Base-by-base conservation (phyloP, 208 protist species). In the Trypanosomatidae sp. region DNA sequence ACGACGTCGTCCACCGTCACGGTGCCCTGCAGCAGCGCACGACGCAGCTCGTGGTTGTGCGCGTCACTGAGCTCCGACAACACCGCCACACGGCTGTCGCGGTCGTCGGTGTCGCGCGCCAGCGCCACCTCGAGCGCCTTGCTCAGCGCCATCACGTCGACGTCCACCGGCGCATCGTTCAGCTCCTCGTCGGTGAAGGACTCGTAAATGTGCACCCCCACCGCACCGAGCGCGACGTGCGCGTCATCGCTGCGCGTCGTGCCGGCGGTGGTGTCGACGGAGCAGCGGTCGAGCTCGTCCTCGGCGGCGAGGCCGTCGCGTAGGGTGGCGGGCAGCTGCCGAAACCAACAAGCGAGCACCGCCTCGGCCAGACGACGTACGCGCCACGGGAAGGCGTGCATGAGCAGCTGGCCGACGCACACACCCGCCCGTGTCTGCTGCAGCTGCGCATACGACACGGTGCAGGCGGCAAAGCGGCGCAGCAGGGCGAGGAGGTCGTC, bases 301-400 rank as follows among this genome's bases (percentile, higher is more conserved):
- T 70, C 43, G 18, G 47, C 42, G 2, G 47, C 38, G 21, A 91
- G 48, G 21, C 57, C 47, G 22, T 58, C 11, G 73, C 68, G 62
- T 20, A 60, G 61, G 7, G 25, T 46, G 11, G 45, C 21, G 2
- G 76, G 76, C 8, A 91, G 52, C 11, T 63, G 56, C 42, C 48
- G 45, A 41, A 87, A 87, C 82, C 82, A 91, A 56, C 71, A 87
- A n/a, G 42, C 47, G 1, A 82, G 40, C 54, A 87, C 82, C 3
- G 70, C 76, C 28, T 66, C 27, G 0, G 82, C 66, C 8, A 91
- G 68, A 25, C 53, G 43, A 18, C 53, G 54, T 5, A 82, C 60
- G 0, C 57, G 47, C 2, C 41, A 7, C 3, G 76, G 67, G 35
- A 76, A 82, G 23, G 25, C 33, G 10, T 50, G 39, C 28, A 61